These are phyloP conservation scores for Citrullus amarus DNA, from an alignment of 306 rosid species.

Conservation along the genomic window DNA sequence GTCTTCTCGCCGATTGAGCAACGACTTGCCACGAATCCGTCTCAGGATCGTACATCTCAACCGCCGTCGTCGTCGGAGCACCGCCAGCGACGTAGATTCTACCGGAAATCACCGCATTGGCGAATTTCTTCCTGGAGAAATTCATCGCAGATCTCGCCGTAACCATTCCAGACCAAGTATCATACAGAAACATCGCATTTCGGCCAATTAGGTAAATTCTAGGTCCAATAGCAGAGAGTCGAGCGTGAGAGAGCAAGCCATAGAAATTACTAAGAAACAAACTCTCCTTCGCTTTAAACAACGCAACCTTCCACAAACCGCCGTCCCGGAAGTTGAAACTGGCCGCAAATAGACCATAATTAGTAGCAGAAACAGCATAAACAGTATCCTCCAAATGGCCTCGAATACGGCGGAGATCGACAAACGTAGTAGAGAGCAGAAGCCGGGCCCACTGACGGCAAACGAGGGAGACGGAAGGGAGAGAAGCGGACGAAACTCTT, in stretches of 20 bases:
- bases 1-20: slow-evolving; percentile 26
- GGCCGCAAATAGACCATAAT: slow-evolving; percentile 33
- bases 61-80: slow-evolving; percentile 17
- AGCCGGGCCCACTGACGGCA: slow-evolving; percentile 51
- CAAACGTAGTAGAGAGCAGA: slow-evolving; percentile 37
- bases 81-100: slow-evolving; percentile 63
- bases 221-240: slow-evolving; percentile 34
- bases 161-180: slow-evolving; percentile 47
- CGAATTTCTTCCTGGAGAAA: slow-evolving; percentile 53
- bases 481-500: slow-evolving; percentile 32
- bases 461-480: slow-evolving; percentile 38
- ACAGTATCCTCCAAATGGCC: slow-evolving; percentile 28
- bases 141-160: slow-evolving; percentile 27
- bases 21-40: slow-evolving; percentile 40
- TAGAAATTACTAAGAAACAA: slow-evolving; percentile 18
- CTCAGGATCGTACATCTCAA: slow-evolving; percentile 47
- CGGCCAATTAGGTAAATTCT: slow-evolving; percentile 44
- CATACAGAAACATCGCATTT: slow-evolving; percentile 32
- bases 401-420: slow-evolving; percentile 40
- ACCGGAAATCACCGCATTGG: slow-evolving; percentile 28
- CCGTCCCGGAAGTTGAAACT: slow-evolving; percentile 14
- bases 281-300: slow-evolving; percentile 23
- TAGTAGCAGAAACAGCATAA: slow-evolving; percentile 33
- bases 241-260: slow-evolving; percentile 38
- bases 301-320: slow-evolving; percentile 29